Conservation (phyloP, 2,329 filamentous ascomycete species). For the Claviceps sp. region DNA sequence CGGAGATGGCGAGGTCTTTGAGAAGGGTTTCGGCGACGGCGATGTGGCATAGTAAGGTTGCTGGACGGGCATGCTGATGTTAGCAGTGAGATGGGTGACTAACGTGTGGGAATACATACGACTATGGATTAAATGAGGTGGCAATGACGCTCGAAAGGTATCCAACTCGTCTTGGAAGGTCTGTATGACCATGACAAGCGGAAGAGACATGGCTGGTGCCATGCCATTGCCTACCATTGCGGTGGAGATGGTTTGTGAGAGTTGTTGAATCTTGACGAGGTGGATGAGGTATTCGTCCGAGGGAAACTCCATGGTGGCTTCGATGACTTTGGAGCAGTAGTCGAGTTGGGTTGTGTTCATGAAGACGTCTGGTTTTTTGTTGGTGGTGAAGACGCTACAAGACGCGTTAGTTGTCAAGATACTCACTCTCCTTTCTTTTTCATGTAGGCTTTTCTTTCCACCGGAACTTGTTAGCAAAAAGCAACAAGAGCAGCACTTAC, state of each 20-base stretch:
- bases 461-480: not conserved
- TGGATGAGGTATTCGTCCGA: slow-evolving; percentile 31
- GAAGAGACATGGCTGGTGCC: slow-evolving; percentile 22
- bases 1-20: slow-evolving; percentile 32
- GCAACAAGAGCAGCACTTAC: slow-evolving; percentile 17
- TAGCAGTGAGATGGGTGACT: not conserved
- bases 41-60: slow-evolving; percentile 27
- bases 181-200: slow-evolving; percentile 27
- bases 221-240: slow-evolving; percentile 21
- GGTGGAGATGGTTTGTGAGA: slow-evolving; percentile 32
- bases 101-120: slow-evolving; percentile 12
- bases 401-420: not conserved
- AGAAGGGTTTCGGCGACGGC: slow-evolving; percentile 32
- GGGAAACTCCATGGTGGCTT: slow-evolving; percentile 26
- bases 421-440: too few relatives aligned
- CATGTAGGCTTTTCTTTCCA: too few relatives aligned
- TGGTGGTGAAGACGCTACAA: slow-evolving; percentile 27
- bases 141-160: slow-evolving; percentile 22
- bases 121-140: slow-evolving; percentile 21
- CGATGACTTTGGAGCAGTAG: slow-evolving; percentile 28
- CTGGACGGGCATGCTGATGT: slow-evolving; percentile 11
- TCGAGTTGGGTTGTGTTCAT: slow-evolving; percentile 33
- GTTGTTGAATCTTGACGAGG: slow-evolving; percentile 33
- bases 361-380: slow-evolving; percentile 34
- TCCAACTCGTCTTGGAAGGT: slow-evolving; percentile 31